Evolutionary conservation across 129 eudicot genomes (phyloP).

Genomic region (Flaveria robusta): DNA sequence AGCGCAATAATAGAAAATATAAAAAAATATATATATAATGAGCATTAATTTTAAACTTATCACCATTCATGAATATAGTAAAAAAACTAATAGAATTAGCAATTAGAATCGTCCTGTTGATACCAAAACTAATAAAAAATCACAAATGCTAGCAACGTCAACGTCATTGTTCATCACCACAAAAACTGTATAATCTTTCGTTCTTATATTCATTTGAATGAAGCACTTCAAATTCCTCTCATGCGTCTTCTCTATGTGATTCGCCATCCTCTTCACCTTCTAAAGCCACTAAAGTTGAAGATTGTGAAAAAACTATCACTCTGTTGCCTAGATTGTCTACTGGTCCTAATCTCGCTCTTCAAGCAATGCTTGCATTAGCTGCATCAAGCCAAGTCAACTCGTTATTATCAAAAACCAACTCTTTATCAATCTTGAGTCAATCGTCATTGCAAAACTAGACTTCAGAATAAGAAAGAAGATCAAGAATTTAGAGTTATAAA

Average conservation of each 20-base stretch:
- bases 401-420: neutral
- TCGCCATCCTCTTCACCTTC: neutral
- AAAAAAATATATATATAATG: neutral
- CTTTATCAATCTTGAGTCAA: neutral
- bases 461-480: neutral
- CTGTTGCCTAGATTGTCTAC: neutral
- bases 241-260: neutral
- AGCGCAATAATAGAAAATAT: neutral
- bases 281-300: neutral
- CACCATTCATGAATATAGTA: neutral
- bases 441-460: neutral
- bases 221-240: neutral
- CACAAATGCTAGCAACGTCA: neutral
- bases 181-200: neutral
- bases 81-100: neutral
- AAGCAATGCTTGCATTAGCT: neutral
- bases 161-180: neutral
- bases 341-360: neutral
- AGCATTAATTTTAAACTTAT: neutral
- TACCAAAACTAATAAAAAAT: neutral
- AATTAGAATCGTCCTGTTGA: neutral
- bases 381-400: neutral
- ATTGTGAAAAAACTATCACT: neutral
- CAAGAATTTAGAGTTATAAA: too few relatives aligned
- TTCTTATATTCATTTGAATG: neutral